Evolutionary conservation across 2,329 filamentous ascomycete genomes (phyloP), one percentile per base, ranked within the genome.

Genomic region (Aspergillus sp.): DNA sequence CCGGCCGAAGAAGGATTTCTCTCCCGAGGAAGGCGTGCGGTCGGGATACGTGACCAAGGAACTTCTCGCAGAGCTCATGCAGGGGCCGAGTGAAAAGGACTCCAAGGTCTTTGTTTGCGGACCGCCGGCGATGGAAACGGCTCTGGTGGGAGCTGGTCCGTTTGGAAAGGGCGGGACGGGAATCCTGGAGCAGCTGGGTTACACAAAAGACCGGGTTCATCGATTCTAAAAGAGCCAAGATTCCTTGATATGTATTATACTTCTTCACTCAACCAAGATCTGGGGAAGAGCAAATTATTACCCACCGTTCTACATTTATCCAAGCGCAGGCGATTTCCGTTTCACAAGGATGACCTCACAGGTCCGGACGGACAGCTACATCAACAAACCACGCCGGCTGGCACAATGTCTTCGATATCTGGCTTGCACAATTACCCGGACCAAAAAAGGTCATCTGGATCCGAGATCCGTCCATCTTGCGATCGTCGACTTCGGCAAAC

Each of bases 51-150:
- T 92, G 8, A 85, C 83, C 2, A 82, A 80, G 70, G 80, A 83
- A 60, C 68, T 91, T 38, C 68, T 91, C 61, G 73, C 80, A 64
- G 79, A 85, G 64, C 80, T 78, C n/a, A 71, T 85, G 13, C 74
- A 77, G 6, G 72, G 79, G 7, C 69, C 68, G n/a, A 69, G 74
- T 3, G 69, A 62, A 63, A 75, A 76, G 64, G 76, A 81, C 31
- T 80, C 65, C 2, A 89, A 89, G 74, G 85, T 91, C 0, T 88
- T 91, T 69, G 80, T 91, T 1, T 91, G 88, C 71, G 89, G 89
- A 0, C 89, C 89, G 19, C 87, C 88, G 1, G 80, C 81, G 0
- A 90, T 91, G 87, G 86, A 90, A 72, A 79, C 78, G 34, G 67
- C 70, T 4, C 73, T 75, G 73, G 71, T 69, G 38, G 57, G 57